phyloP scores from a whole-genome alignment of 805 yeast genomes.

The Cyberlindnera mississippiensis region DNA sequence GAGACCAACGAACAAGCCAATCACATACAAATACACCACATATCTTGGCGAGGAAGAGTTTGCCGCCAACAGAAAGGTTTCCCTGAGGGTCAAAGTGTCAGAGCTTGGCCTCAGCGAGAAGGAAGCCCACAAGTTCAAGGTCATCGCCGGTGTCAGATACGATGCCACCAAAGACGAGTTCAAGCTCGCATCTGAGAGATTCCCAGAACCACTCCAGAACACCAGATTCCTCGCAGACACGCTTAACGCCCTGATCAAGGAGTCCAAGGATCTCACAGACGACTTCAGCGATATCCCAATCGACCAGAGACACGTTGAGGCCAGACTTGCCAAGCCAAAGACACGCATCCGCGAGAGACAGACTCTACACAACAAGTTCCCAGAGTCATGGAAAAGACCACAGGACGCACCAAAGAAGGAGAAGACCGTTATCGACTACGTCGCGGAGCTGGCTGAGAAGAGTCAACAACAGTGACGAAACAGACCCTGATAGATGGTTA shows the following conservation, averaged over 20 bases:
- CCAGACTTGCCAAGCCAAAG: constrained; percentile 38
- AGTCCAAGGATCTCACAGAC: constrained; percentile 60
- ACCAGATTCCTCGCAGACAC: constrained; percentile 66
- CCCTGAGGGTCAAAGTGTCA: constrained; percentile 46
- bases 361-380: constrained; percentile 47
- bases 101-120: constrained; percentile 49
- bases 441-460: constrained; percentile 10
- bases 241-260: constrained; percentile 55
- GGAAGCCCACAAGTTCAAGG: constrained; percentile 69
- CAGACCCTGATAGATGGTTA: too few relatives aligned
- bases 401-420: constrained; percentile 59
- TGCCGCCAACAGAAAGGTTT: constrained; percentile 62
- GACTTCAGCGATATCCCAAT: constrained; percentile 75
- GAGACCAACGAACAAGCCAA: constrained; percentile 46
- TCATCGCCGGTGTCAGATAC: constrained; percentile 76
- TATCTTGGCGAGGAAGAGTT: constrained; percentile 65
- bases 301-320: constrained; percentile 64
- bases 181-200: constrained; percentile 61
- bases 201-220: constrained; percentile 80
- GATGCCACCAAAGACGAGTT: constrained; percentile 56
- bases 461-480: not conserved
- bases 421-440: constrained; percentile 21
- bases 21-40: constrained; percentile 67
- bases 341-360: constrained; percentile 35
- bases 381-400: constrained; percentile 75